A percentile compares a stretch with the other conserved stretches of the same genome.
Evolutionary conservation across 306 rosid species (phyloP).

Genomic region (Quercus wislizeni): DNA sequence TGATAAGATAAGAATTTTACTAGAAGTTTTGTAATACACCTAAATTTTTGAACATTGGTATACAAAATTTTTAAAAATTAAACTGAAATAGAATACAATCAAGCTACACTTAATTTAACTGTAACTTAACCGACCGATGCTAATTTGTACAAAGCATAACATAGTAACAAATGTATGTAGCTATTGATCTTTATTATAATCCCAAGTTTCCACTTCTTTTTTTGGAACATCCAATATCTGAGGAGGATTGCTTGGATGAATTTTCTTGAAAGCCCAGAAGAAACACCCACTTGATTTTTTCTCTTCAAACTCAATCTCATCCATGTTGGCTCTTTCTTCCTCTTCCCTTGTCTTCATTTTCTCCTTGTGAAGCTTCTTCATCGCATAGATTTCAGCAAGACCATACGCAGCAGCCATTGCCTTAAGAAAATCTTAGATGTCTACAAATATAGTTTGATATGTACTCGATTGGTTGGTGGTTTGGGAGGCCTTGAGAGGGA

Average conservation of each 20-base stretch:
- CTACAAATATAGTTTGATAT: too few species aligned
- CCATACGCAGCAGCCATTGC: conserved; percentile 15
- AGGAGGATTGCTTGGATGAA: neutral
- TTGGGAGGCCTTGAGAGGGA: neutral
- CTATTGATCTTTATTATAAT: neutral
- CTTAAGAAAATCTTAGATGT: neutral
- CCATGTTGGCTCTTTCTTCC: conserved; percentile 11
- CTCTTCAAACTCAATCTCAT: neutral
- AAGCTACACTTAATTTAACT: neutral
- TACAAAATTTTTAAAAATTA: too few species aligned
- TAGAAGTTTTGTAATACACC: too few species aligned
- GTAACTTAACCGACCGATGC: neutral
- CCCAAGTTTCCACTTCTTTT: neutral
- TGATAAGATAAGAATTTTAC: too few species aligned
- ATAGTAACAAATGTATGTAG: neutral
- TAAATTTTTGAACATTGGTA: too few species aligned
- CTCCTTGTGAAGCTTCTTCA: conserved; percentile 36
- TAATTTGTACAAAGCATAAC: neutral
- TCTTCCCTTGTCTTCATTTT: conserved; percentile 37
- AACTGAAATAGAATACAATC: too few species aligned
- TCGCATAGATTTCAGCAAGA: conserved; percentile 44
- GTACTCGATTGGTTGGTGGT: neutral
- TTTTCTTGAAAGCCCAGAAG: conserved; percentile 29
- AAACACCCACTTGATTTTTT: conserved; percentile 38
- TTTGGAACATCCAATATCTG: neutral